These are phyloP conservation scores for Haematococcus sp. DNA, from an alignment of 139 green algal species.

Conservation along the genomic window DNA sequence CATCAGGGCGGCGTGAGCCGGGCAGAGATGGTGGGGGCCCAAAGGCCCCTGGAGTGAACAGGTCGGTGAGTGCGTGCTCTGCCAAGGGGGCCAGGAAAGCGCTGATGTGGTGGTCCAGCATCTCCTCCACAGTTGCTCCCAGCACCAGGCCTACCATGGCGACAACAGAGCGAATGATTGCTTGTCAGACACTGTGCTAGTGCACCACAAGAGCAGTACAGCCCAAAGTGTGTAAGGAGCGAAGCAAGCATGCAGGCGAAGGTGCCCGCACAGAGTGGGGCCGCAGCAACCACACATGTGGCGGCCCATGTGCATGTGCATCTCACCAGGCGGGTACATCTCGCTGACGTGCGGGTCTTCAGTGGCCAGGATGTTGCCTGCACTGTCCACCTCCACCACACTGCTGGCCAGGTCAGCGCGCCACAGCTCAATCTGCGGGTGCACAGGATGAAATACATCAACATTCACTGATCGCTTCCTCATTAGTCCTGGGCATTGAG, in stretches of 20 bases:
- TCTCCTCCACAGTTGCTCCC: not conserved
- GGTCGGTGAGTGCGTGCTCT: not conserved
- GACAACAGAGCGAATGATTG: too few species aligned
- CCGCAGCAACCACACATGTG: too few species aligned
- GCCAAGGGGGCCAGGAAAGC: not conserved
- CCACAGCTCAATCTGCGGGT: conserved; percentile 31
- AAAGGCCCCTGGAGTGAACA: not conserved
- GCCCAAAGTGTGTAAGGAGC: too few species aligned
- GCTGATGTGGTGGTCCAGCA: conserved; percentile 6
- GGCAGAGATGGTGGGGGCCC: not conserved
- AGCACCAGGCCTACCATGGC: not conserved
- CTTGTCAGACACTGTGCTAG: too few species aligned
- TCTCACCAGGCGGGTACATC: not conserved
- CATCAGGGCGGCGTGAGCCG: too few species aligned
- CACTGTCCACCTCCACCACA: conserved; percentile 23
- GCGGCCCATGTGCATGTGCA: too few species aligned
- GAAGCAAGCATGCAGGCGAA: too few species aligned
- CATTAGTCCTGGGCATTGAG: too few species aligned
- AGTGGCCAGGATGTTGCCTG: not conserved
- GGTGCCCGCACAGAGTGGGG: too few species aligned
- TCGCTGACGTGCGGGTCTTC: not conserved
- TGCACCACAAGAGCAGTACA: too few species aligned
- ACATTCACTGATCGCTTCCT: too few species aligned
- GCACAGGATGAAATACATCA: too few species aligned
- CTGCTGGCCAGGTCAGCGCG: conserved; percentile 26